Conservation (phyloP, 495 filamentous ascomycete genomes). For the Clohesyomyces aquaticus region DNA sequence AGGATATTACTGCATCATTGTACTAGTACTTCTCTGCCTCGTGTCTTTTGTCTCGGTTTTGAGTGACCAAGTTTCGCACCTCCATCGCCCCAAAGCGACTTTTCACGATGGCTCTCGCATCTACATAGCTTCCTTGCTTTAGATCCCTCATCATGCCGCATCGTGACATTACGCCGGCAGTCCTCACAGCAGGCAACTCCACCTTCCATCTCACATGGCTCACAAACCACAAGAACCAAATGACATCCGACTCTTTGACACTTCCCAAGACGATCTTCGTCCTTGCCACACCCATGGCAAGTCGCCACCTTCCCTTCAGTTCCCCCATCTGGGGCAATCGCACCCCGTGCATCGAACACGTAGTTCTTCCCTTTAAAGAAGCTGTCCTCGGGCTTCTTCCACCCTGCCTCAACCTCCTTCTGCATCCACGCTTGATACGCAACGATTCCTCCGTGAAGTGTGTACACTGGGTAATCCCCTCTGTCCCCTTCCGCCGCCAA, state of each 20-base stretch:
- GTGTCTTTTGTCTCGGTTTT: no score
- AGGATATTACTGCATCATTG: no score
- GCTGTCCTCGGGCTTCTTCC: background rate
- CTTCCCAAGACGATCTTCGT: background rate
- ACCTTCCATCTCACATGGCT: background rate
- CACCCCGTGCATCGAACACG: constrained; percentile 3
- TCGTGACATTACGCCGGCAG: no score
- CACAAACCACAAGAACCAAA: constrained; percentile 1
- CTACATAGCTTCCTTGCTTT: no score
- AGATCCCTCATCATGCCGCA: no score
- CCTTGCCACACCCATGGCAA: background rate
- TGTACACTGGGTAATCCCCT: background rate
- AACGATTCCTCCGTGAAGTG: background rate
- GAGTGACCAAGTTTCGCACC: no score
- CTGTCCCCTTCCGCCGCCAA: no score
- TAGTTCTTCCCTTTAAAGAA: constrained; percentile 10
- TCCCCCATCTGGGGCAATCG: background rate
- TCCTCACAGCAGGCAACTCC: constrained; percentile 1
- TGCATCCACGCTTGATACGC: constrained; percentile 5
- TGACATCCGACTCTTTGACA: background rate
- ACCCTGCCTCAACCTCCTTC: background rate
- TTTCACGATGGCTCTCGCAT: no score
- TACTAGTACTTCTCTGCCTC: no score
- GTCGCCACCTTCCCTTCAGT: background rate
- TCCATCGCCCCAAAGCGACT: no score